Evolutionary conservation across 169 alveolate species (phyloP).

Genomic region (Cryptosporidium meleagridis): DNA sequence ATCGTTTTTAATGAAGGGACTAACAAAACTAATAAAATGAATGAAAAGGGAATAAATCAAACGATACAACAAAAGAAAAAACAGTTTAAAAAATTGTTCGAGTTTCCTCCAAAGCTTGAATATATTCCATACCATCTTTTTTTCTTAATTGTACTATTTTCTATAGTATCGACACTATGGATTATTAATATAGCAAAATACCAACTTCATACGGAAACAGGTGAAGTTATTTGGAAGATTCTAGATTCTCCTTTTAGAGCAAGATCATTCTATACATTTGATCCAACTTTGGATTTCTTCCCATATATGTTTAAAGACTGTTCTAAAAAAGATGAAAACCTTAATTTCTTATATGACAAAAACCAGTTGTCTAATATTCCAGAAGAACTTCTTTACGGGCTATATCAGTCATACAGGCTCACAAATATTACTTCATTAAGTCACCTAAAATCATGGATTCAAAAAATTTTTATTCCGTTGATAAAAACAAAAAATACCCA

Average conservation of each 20-base stretch:
- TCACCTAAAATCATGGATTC: conserved; percentile 48
- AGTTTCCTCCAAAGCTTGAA: conserved; percentile 70
- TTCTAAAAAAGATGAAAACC: conserved; percentile 15
- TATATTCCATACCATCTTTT: conserved; percentile 60
- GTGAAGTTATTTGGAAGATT: conserved; percentile 49
- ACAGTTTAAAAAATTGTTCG: conserved; percentile 24
- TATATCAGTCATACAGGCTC: conserved; percentile 45
- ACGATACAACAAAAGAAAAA: background rate
- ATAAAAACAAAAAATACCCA: background rate
- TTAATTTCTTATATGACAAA: conserved; percentile 22
- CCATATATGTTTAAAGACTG: conserved; percentile 69
- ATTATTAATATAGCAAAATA: background rate
- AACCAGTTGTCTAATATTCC: conserved; percentile 35
- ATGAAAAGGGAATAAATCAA: background rate
- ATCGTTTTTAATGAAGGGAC: background rate
- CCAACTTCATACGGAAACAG: conserved; percentile 23
- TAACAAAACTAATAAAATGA: background rate
- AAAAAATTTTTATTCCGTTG: conserved; percentile 54
- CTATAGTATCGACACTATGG: conserved; percentile 22
- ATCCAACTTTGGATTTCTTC: conserved; percentile 29
- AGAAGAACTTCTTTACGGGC: conserved; percentile 21
- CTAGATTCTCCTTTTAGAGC: conserved; percentile 61
- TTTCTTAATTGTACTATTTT: conserved; percentile 15
- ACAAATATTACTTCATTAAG: conserved; percentile 52
- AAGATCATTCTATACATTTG: conserved; percentile 38